Base-by-base conservation (phyloP, 768 basidiomycete genomes). In the Tulasnella sp. region DNA sequence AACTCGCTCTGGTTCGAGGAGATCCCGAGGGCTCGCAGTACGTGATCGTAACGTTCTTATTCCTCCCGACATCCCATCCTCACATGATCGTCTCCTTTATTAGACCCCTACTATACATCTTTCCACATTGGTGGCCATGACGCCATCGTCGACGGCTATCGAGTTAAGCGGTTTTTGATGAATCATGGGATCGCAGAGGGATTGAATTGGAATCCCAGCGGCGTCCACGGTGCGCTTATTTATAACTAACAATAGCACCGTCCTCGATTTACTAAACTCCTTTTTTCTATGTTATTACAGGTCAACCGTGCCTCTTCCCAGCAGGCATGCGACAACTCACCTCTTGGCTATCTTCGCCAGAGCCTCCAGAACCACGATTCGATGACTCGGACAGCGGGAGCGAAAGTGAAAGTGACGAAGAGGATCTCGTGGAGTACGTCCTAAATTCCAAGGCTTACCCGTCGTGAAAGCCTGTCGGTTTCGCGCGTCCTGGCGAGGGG, bases 1-100 rank as follows among this genome's bases (percentile, higher is more conserved):
- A 96, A 96, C 68, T 83, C 88, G 9, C 75, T 97, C 10, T 97
- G 87, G 82, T 88, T 81, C 62, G 88, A 93, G 70, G 87, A 94
- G 66, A 91, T 95, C 48, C 88, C 89, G 1, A 77, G 90, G 67
- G 86, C 84, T 15, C 73, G 54, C 17, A 23, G 54, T 56, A 42
- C 19, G 41, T 19, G n/a, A 13, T 42, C 24, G 17, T 10, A 13
- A 42, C 21, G 38, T 30, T 23, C 15, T 19, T 27, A 19, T 27
- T n/a, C n/a, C n/a, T 19, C 10, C 45, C 23, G n/a, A 38, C 13
- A 54, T 7, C 26, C n/a, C 30, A 38, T 13, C 30, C 17, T n/a
- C 26, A 19, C 19, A 32, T 34, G 23, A 11, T n/a, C n/a, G 38
- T 9, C 52, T 13, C 15, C 13, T 34, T 34, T 38, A 17, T 19